phyloP scores from a whole-genome alignment of 148 eudicot species.

The Rheum nobile region DNA sequence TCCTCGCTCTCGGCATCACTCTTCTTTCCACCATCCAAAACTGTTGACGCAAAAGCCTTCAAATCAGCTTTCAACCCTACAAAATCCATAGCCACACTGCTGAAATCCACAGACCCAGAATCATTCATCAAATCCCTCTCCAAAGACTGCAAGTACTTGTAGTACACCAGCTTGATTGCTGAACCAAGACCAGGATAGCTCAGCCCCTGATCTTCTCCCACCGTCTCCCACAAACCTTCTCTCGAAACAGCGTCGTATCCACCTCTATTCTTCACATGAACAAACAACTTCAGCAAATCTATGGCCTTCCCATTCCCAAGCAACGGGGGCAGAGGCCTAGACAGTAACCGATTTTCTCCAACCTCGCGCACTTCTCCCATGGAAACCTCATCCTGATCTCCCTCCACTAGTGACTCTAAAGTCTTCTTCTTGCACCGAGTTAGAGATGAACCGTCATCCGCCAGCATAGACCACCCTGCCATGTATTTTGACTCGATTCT shows the following conservation, averaged over 20 bases:
- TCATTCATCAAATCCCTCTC: conserved; percentile 26
- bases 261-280: conserved; percentile 44
- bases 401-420: not conserved
- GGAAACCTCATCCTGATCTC: not conserved
- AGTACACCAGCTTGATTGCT: conserved; percentile 43
- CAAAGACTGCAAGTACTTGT: conserved; percentile 39
- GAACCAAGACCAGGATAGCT: conserved; percentile 25
- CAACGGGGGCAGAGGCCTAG: not conserved
- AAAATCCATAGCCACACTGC: conserved; percentile 9
- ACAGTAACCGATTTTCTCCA: not conserved
- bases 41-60: conserved; percentile 20
- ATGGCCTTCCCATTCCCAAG: conserved; percentile 19
- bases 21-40: conserved; percentile 24
- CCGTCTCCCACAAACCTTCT: conserved; percentile 41
- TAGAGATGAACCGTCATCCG: not conserved
- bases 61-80: conserved; percentile 38
- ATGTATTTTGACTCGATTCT: not conserved
- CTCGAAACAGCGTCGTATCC: conserved; percentile 39
- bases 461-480: conserved; percentile 4
- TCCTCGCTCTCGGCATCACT: conserved; percentile 23
- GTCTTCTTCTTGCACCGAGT: not conserved
- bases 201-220: conserved; percentile 44
- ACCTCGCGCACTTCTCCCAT: not conserved
- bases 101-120: conserved; percentile 12
- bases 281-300: conserved; percentile 55